These are phyloP conservation scores for Teunomyces tritomae DNA, from an alignment of 805 yeast genomes.

Conservation along the genomic window DNA sequence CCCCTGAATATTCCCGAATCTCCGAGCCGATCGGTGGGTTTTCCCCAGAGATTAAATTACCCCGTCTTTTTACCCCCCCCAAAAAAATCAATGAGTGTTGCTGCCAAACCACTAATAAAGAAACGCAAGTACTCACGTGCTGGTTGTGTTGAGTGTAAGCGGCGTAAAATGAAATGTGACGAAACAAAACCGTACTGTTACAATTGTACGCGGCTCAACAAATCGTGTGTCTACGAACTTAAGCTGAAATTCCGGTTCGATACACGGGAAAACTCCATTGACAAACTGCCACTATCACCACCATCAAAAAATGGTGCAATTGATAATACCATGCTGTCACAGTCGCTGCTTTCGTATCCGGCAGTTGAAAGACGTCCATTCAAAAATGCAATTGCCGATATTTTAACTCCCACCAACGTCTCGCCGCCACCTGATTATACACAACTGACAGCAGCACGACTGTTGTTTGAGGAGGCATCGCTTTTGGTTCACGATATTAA, in stretches of 20 bases:
- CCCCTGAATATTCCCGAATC: too few species aligned
- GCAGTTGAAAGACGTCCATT: slow-evolving; percentile 3
- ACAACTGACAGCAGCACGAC: slow-evolving; percentile 13
- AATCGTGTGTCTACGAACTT: slow-evolving; percentile 26
- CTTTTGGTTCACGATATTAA: slow-evolving; percentile 32
- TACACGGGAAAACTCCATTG: background rate
- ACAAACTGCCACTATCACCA: background rate
- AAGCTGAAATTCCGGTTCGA: slow-evolving; percentile 12
- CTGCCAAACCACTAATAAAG: slow-evolving; percentile 14
- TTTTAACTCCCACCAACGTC: slow-evolving; percentile 6
- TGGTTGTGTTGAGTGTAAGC: slow-evolving; percentile 44
- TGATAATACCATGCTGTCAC: background rate
- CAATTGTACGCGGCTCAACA: slow-evolving; percentile 35
- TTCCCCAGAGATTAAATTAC: background rate
- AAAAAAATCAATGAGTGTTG: background rate
- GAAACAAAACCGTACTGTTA: slow-evolving; percentile 35
- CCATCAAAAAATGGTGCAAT: background rate
- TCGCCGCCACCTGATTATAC: slow-evolving; percentile 2
- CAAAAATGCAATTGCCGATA: slow-evolving; percentile 13
- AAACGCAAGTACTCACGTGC: slow-evolving; percentile 39
- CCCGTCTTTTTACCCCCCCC: background rate
- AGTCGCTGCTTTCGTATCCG: background rate
- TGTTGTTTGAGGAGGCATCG: slow-evolving; percentile 34
- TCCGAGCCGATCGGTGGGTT: too few species aligned
- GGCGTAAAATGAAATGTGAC: slow-evolving; percentile 45